Evolutionary conservation across 352 stramenopile genomes (phyloP).

Genomic region (Pythium grandisporangium): DNA sequence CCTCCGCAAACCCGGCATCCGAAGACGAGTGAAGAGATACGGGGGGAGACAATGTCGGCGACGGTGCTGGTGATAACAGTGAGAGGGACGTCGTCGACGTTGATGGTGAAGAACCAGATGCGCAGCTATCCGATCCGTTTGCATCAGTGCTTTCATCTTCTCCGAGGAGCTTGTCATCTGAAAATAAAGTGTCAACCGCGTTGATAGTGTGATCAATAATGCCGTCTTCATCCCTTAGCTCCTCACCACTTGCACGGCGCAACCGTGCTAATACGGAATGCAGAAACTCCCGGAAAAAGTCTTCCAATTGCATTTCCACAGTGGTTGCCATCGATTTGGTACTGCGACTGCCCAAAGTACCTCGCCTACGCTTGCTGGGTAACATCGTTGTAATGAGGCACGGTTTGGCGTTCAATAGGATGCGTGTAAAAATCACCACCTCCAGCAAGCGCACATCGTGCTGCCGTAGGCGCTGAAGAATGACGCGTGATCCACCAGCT

Average conservation of each 20-base stretch:
- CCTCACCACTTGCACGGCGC: conserved; percentile 48
- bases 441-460: conserved; percentile 39
- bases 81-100: conserved; percentile 1
- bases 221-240: conserved; percentile 76
- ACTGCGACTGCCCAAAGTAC: conserved; percentile 12
- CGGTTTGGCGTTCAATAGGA: conserved; percentile 68
- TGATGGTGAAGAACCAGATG: too few relatives aligned
- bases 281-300: conserved; percentile 77
- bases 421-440: conserved; percentile 53
- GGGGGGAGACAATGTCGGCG: conserved; percentile 4
- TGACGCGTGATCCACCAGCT: conserved; percentile 63
- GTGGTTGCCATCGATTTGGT: conserved; percentile 10
- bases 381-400: conserved; percentile 32
- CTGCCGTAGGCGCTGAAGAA: conserved; percentile 48
- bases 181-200: conserved; percentile 62
- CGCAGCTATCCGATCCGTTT: too few relatives aligned
- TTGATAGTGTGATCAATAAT: conserved; percentile 67
- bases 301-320: conserved; percentile 35
- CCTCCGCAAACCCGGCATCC: conserved; percentile 50
- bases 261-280: conserved; percentile 61
- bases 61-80: conserved; percentile 7
- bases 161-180: conserved; percentile 47
- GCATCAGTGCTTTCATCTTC: conserved; percentile 11
- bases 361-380: conserved; percentile 28
- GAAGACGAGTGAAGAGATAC: conserved; percentile 5